Conservation (phyloP, 371 early-diverging fungal genomes). For the Phascolomyces articulosus region DNA sequence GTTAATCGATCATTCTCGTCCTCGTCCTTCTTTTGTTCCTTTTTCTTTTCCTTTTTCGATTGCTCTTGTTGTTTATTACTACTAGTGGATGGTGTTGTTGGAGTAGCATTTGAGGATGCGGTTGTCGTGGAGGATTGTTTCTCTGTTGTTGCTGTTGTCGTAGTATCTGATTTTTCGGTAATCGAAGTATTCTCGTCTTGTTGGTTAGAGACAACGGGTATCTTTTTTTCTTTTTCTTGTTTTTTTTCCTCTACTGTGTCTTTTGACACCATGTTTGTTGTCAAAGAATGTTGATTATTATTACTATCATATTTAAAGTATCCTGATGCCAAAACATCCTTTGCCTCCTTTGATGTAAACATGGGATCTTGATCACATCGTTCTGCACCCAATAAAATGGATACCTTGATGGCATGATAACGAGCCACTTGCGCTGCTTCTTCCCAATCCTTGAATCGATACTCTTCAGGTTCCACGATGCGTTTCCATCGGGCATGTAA, state of each 20-base stretch:
- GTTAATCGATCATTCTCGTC: not conserved
- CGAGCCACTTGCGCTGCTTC: constrained; percentile 27
- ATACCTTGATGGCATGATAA: constrained; percentile 24
- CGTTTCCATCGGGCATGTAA: constrained; percentile 38
- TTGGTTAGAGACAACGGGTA: too few species aligned
- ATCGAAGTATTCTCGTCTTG: too few species aligned
- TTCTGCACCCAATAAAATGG: constrained; percentile 18
- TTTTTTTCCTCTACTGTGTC: not conserved
- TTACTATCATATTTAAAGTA: not conserved
- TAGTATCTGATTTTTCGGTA: too few species aligned
- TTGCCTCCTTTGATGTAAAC: not conserved
- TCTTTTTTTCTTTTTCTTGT: not conserved
- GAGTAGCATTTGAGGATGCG: too few species aligned
- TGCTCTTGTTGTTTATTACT: too few species aligned
- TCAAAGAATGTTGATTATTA: not conserved
- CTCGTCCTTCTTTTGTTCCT: not conserved
- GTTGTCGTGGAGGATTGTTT: not conserved
- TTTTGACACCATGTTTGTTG: too few species aligned
- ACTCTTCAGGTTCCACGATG: constrained; percentile 30
- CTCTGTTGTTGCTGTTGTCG: not conserved
- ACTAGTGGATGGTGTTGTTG: too few species aligned
- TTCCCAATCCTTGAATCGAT: constrained; percentile 14
- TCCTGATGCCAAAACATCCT: not conserved
- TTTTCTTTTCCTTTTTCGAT: not conserved
- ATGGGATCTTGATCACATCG: not conserved